Evolutionary conservation across 257 asterid genomes (phyloP), one percentile per base, ranked within the genome.

Genomic region (Thymus mandschuricus): DNA sequence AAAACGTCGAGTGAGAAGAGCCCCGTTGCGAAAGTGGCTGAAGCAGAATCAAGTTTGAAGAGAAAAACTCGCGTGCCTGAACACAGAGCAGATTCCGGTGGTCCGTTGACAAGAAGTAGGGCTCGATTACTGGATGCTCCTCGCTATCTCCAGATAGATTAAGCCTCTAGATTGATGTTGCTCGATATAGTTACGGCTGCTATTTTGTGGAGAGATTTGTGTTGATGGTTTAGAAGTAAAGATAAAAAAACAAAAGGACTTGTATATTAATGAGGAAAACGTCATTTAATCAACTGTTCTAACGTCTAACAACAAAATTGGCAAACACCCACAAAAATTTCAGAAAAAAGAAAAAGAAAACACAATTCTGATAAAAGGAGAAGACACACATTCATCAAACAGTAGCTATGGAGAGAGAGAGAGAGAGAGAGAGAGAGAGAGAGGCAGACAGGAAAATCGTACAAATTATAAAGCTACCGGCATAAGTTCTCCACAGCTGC

Each of bases 401-500:
- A 63, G 69, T 66, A 33, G 34, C 60, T 28, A 45, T 5, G 48
- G 59, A 2, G 38, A 35, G 73, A 10, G 33, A 63, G 13, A 15
- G 29, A 12, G 27, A 56, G 60, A 49, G n/a, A n/a, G 6, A n/a
- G n/a, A n/a, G n/a, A 12, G 27, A 56, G 60, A 49, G 21, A 21
- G 6, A 21, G 21, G 21, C 56, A 70, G 45, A 67, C 41, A 30
- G 66, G 33, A 46, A 31, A 21, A 65, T 38, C 63, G 63, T 45
- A 48, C 59, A 4, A 50, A 30, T 44, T 59, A 48, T 35, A 15
- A 48, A 60, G 31, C 73, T 80, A 87, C 85, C 40, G 76, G 79
- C 97, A 91, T 3, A 91, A 79, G 80, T 88, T 90, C 83, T 91
- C 96, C 9, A 91, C 96, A 1, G 96, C 96, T 49, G 89, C 68